These are phyloP conservation scores for Parastagonospora nodorum DNA, from an alignment of 2,329 filamentous ascomycete species.

Conservation along the genomic window DNA sequence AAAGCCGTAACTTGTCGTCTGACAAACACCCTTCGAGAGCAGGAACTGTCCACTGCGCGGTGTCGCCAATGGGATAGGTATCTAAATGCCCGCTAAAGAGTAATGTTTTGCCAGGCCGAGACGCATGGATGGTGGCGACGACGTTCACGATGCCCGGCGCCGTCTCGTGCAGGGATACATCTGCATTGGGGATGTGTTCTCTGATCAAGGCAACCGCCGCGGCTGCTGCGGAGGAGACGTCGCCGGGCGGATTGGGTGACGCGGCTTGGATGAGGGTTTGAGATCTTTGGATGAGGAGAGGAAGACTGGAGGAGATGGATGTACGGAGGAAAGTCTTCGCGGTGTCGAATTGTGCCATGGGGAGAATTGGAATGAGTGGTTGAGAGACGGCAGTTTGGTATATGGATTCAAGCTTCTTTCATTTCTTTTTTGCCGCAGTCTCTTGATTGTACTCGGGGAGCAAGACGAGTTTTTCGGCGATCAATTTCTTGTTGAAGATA, in stretches of 20 bases:
- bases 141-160: not conserved
- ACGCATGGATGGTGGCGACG: not conserved
- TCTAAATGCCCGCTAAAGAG: not conserved
- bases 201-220: not conserved
- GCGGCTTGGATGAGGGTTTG: not conserved
- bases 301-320: too few relatives aligned
- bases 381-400: too few relatives aligned
- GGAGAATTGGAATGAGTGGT: too few relatives aligned
- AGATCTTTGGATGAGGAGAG: not conserved
- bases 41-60: not conserved
- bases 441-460: too few relatives aligned
- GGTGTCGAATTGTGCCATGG: too few relatives aligned
- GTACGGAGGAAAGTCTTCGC: too few relatives aligned
- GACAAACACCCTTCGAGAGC: not conserved
- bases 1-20: not conserved
- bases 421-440: too few relatives aligned
- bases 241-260: conserved; percentile 44
- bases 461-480: too few relatives aligned
- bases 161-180: not conserved
- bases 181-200: not conserved
- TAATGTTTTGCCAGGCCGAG: not conserved
- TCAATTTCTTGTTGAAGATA: too few relatives aligned
- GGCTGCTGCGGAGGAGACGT: not conserved
- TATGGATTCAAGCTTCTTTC: too few relatives aligned
- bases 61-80: not conserved